Conservation (phyloP, 1,284 basidiomycete species). For the Amylostereum chailletii region DNA sequence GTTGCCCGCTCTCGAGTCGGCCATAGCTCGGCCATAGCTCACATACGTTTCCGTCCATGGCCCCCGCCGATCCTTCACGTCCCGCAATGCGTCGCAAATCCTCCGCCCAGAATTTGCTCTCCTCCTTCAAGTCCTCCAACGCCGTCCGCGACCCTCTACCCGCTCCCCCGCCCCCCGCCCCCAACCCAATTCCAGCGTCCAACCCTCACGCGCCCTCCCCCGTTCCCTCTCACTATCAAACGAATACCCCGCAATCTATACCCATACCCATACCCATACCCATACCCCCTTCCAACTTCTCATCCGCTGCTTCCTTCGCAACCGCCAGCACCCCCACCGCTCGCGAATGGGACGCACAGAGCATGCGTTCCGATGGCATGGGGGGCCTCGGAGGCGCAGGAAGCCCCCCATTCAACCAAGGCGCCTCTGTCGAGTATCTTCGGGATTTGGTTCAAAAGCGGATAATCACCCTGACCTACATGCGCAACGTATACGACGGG, state of each 20-base stretch:
- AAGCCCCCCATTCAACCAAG: constrained; percentile 41
- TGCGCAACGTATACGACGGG: constrained; percentile 80
- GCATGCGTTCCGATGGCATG: constrained; percentile 20
- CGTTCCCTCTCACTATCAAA: not conserved
- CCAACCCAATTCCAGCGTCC: constrained; percentile 24
- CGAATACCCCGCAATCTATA: too few species aligned
- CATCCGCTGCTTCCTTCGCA: constrained; percentile 25
- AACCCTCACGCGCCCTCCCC: constrained; percentile 12
- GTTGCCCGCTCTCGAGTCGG: not conserved
- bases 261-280: not conserved
- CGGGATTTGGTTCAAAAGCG: constrained; percentile 74
- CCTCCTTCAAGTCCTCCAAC: constrained; percentile 52
- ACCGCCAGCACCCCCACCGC: constrained; percentile 28
- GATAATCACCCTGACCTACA: constrained; percentile 75
- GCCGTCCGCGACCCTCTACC: constrained; percentile 20
- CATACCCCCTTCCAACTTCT: constrained; percentile 10
- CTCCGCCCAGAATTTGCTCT: constrained; percentile 73
- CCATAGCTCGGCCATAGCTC: not conserved
- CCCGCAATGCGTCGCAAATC: constrained; percentile 75
- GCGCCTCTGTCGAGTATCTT: constrained; percentile 67
- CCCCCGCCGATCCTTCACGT: constrained; percentile 25
- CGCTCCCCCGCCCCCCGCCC: constrained; percentile 19
- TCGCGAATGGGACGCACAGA: constrained; percentile 66
- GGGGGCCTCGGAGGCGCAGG: constrained; percentile 17
- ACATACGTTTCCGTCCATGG: constrained; percentile 2